Base-by-base conservation (phyloP, 2,329 filamentous ascomycete species). In the Didymella pinodella region DNA sequence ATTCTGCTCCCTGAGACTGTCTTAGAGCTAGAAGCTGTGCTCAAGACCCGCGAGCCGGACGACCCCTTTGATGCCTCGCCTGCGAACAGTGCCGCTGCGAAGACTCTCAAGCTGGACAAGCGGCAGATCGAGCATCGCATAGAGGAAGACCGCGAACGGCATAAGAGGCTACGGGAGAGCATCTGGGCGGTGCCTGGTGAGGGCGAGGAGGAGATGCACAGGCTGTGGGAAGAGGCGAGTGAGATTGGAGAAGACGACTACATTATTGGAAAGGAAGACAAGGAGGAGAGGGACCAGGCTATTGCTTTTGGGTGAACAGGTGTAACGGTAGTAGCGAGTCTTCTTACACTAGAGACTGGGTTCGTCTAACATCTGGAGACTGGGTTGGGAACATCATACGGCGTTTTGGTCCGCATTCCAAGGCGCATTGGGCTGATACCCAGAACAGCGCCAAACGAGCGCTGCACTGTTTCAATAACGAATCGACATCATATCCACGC, bases 41-140 rank as follows among this genome's bases (percentile, higher is more conserved):
- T 98, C 46, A 90, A 89, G 70, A 90, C 93, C 62, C 86, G 93
- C 32, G 92, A 95, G 65, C 64, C 72, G n/a, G 70, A 70, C 55
- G 71, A 67, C 38, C 73, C 73, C 10, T 70, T 73, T 53, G 61
- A 65, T 36, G 50, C 61, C 16, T 64, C 55, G 12, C 55, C 62
- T 4, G 31, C 60, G 1, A 53, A 49, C 20, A 50, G 43, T 1
- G 22, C 41, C 5, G 20, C 50, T 14, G 43, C 44, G 63, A 43
- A 51, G 64, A 40, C 54, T 10, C 60, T 64, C 56, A 54, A 54
- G 54, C 76, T 95, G 50, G 92, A 97, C 71, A 95, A 94, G 78
- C 86, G 90, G 55, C 91, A 97, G 79, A 91, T 97, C 52, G 93
- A 98, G 79, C 93, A 98, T 80, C 85, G 95, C 40, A 97, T 99